A percentile compares a stretch with the other conserved stretches of the same genome.
Evolutionary conservation across 495 filamentous ascomycete genomes (phyloP).

Genomic region (Aspergillus carlsbadensis): DNA sequence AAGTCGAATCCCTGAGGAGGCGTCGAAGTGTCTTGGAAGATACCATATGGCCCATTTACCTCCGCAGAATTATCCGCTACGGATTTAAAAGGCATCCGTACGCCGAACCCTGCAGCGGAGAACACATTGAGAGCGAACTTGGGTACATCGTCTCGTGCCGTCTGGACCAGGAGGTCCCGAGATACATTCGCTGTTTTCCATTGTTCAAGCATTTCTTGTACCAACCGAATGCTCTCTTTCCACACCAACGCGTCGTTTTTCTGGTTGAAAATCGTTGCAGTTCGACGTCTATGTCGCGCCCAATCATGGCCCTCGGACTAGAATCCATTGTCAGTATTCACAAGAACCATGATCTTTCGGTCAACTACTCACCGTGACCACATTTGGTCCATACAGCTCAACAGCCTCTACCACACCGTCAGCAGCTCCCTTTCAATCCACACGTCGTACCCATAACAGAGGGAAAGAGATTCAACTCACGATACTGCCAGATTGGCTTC

Average conservation of each 20-base stretch:
- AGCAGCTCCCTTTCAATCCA: neutral
- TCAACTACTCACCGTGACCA: constrained; percentile 34
- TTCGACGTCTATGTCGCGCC: constrained; percentile 45
- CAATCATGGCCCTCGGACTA: constrained; percentile 42
- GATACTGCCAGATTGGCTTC: constrained; percentile 35
- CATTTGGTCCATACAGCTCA: constrained; percentile 47
- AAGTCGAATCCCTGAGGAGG: constrained; percentile 20
- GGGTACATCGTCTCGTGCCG: constrained; percentile 33
- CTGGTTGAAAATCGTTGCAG: constrained; percentile 45
- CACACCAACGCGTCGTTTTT: constrained; percentile 48
- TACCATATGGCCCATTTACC: neutral
- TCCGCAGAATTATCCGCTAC: neutral
- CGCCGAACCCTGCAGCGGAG: constrained; percentile 41
- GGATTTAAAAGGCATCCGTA: constrained; percentile 24
- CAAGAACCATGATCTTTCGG: neutral
- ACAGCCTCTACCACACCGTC: constrained; percentile 27
- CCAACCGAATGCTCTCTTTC: constrained; percentile 32
- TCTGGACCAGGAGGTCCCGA: neutral
- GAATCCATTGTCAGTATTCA: neutral
- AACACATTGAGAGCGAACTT: constrained; percentile 48
- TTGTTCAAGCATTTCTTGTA: constrained; percentile 28
- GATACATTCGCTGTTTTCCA: constrained; percentile 24
- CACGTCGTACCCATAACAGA: neutral
- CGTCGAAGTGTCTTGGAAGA: constrained; percentile 19
- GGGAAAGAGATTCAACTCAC: constrained; percentile 18